Percentiles rank a stretch among this genome's conserved stretches.
These are phyloP conservation scores for Vigna trinervia DNA, from an alignment of 306 rosid species.

Conservation along the genomic window DNA sequence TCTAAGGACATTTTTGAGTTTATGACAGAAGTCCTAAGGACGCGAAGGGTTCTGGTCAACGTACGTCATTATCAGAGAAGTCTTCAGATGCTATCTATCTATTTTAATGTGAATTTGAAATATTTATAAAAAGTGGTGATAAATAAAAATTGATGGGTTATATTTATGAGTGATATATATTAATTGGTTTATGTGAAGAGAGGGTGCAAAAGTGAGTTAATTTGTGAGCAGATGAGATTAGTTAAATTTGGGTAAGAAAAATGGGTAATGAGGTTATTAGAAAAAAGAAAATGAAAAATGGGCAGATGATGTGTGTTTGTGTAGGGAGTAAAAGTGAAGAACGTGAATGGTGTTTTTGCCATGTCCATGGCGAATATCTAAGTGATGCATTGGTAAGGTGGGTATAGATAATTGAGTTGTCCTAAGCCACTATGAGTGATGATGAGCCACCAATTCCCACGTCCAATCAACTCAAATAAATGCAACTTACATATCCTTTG, in stretches of 20 bases:
- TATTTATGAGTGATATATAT: too few species aligned
- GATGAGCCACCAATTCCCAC: slow-evolving; percentile 32
- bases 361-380: not conserved
- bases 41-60: not conserved
- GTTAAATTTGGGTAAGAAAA: slow-evolving; percentile 43
- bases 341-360: slow-evolving; percentile 46
- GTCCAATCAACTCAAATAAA: slow-evolving; percentile 53
- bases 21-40: too few species aligned
- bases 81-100: not conserved
- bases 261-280: slow-evolving; percentile 21
- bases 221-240: not conserved
- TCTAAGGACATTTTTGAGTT: not conserved
- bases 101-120: not conserved
- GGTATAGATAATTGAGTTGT: slow-evolving; percentile 56
- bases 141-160: not conserved
- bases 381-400: slow-evolving; percentile 43
- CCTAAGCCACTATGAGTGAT: slow-evolving; percentile 45
- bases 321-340: slow-evolving; percentile 20
- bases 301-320: not conserved
- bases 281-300: not conserved
- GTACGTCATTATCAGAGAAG: not conserved
- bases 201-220: too few species aligned
- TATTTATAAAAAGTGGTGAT: not conserved
- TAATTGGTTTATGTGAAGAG: too few species aligned
- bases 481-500: slow-evolving; percentile 8